phyloP scores from a whole-genome alignment of 2,329 filamentous ascomycete genomes.

The Incumbomyces delicatus region DNA sequence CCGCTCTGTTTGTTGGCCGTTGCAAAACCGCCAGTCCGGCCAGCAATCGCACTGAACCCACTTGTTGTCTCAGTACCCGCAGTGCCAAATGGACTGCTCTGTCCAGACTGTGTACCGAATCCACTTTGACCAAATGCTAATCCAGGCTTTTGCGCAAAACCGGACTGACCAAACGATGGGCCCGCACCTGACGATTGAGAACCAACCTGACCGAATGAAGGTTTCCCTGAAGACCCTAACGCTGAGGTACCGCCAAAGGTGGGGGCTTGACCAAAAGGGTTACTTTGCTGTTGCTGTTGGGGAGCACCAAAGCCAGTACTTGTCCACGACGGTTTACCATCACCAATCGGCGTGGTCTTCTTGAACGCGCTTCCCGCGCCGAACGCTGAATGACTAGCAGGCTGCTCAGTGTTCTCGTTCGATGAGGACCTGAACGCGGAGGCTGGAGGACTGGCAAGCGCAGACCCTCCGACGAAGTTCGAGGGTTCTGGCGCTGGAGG shows the following conservation, averaged over 20 bases:
- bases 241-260: conserved; percentile 29
- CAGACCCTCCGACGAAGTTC: too few species aligned
- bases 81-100: conserved; percentile 4
- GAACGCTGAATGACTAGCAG: conserved; percentile 3
- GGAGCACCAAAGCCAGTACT: conserved; percentile 18
- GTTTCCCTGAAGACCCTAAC: conserved; percentile 14
- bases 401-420: too few species aligned
- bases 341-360: conserved; percentile 23
- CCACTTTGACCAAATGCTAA: conserved; percentile 17
- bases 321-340: conserved; percentile 21
- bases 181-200: conserved; percentile 19
- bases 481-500: conserved; percentile 8
- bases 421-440: conserved; percentile 5
- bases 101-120: conserved; percentile 1
- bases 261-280: conserved; percentile 17
- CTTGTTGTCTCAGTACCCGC: conserved; percentile 2
- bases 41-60: conserved; percentile 24
- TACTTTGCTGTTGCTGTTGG: conserved; percentile 3
- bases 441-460: conserved; percentile 1
- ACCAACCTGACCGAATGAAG: conserved; percentile 29
- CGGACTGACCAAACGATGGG: conserved; percentile 16
- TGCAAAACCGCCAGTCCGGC: conserved; percentile 16
- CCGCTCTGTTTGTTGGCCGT: conserved; percentile 6
- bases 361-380: conserved; percentile 14
- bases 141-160: background rate